These are phyloP conservation scores for Nemophila menziesii DNA, from an alignment of 257 asterid genomes.

Conservation along the genomic window DNA sequence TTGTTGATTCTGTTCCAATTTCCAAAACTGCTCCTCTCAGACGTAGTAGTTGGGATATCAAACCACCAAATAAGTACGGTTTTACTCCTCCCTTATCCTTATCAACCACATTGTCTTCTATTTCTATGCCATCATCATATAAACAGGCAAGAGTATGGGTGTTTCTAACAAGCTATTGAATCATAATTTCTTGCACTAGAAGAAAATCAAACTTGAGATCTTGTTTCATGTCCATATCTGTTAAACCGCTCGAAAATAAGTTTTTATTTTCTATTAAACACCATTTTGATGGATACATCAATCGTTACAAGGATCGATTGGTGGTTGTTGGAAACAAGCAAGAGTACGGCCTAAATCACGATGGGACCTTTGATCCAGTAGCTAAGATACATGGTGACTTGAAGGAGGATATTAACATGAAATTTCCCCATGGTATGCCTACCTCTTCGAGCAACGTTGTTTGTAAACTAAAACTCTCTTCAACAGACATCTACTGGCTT, in stretches of 20 bases:
- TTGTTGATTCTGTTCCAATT: no score
- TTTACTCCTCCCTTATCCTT: no score
- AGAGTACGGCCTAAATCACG: background rate
- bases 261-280: background rate
- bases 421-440: background rate
- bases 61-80: no score
- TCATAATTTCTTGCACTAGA: background rate
- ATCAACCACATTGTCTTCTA: no score
- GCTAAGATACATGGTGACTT: background rate
- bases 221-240: background rate
- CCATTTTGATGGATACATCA: no score
- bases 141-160: background rate
- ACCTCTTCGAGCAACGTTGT: background rate
- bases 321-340: background rate
- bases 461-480: background rate
- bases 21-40: no score
- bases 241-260: background rate
- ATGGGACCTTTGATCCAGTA: background rate
- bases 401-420: background rate
- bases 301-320: no score
- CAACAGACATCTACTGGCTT: background rate
- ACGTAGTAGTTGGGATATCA: no score
- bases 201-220: conserved; percentile 1
- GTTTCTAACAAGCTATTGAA: background rate
- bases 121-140: background rate